phyloP scores from a whole-genome alignment of 2,329 filamentous ascomycete genomes.

The Dryadomyces quercivorus region DNA sequence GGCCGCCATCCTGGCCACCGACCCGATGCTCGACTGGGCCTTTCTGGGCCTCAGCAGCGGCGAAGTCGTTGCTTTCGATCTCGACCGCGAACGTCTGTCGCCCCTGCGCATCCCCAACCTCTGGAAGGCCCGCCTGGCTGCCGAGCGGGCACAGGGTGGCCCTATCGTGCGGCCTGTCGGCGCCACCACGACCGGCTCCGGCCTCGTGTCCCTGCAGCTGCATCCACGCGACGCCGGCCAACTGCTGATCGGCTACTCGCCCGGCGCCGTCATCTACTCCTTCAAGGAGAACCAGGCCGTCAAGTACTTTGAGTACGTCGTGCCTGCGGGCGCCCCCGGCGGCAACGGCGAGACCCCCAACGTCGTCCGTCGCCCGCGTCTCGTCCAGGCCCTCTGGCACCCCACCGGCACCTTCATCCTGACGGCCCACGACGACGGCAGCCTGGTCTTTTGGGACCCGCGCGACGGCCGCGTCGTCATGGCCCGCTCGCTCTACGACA shows the following conservation, averaged over 20 bases:
- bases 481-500: slow-evolving; percentile 67
- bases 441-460: slow-evolving; percentile 86
- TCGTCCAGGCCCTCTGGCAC: slow-evolving; percentile 86
- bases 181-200: background rate
- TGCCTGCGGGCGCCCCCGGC: slow-evolving; percentile 76
- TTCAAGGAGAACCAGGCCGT: slow-evolving; percentile 80
- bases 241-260: slow-evolving; percentile 77
- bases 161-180: slow-evolving; percentile 25
- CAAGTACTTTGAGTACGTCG: slow-evolving; percentile 71
- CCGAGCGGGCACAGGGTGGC: slow-evolving; percentile 24
- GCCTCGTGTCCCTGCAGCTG: slow-evolving; percentile 67
- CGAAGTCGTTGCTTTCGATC: slow-evolving; percentile 83
- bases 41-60: slow-evolving; percentile 74
- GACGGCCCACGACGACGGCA: slow-evolving; percentile 82
- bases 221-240: slow-evolving; percentile 90
- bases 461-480: slow-evolving; percentile 77
- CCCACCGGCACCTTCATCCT: slow-evolving; percentile 83
- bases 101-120: slow-evolving; percentile 78
- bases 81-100: slow-evolving; percentile 66
- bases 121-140: slow-evolving; percentile 64
- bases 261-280: slow-evolving; percentile 81
- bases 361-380: slow-evolving; percentile 53
- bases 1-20: slow-evolving; percentile 63
- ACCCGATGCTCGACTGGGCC: slow-evolving; percentile 88
- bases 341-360: slow-evolving; percentile 55